phyloP scores from a whole-genome alignment of 2,329 filamentous ascomycete species.

The Corinectria fuckeliana region DNA sequence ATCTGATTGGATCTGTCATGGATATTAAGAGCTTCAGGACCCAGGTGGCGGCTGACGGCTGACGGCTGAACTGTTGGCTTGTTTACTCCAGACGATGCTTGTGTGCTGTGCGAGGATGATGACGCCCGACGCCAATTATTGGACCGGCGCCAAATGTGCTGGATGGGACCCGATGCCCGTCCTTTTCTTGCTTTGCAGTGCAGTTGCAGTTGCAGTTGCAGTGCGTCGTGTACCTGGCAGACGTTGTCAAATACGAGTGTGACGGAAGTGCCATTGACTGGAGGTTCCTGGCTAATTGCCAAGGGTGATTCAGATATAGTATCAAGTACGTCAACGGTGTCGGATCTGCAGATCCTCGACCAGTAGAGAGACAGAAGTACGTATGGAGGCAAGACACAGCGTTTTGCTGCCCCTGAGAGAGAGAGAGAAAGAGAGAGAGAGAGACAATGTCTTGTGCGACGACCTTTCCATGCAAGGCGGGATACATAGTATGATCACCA shows the following conservation, averaged over 20 bases:
- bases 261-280: too few species aligned
- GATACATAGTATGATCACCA: too few species aligned
- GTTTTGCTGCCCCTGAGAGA: too few species aligned
- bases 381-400: too few species aligned
- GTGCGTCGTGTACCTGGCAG: too few species aligned
- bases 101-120: background rate
- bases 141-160: too few species aligned
- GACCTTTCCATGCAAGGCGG: too few species aligned
- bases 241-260: too few species aligned
- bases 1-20: background rate
- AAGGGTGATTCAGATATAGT: background rate
- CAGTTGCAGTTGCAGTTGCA: too few species aligned
- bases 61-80: background rate
- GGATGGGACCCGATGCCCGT: background rate
- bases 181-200: background rate
- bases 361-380: too few species aligned
- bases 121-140: background rate
- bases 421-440: too few species aligned
- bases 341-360: slow-evolving; percentile 12
- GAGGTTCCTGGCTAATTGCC: slow-evolving; percentile 9
- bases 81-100: background rate
- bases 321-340: slow-evolving; percentile 10
- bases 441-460: too few species aligned
- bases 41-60: background rate
- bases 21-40: background rate